Base-by-base conservation (phyloP, 768 basidiomycete species). In the Thelephora ganbajun region DNA sequence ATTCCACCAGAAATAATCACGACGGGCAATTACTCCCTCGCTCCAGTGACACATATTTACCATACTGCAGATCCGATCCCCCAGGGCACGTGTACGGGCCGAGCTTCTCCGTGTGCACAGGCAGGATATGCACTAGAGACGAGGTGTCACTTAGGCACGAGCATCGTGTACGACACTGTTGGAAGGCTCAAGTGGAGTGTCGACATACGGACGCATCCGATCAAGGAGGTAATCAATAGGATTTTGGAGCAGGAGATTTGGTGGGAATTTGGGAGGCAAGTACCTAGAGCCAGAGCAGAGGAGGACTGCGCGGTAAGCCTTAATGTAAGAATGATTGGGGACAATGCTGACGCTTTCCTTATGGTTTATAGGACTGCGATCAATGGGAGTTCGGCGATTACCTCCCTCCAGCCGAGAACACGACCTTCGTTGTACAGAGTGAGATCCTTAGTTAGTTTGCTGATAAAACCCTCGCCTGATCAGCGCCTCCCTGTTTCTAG, bases 1-100 rank as follows among this genome's bases (percentile, higher is more conserved):
- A 59, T 77, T 4, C 80, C 81, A 1, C 73, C 39, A 5, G 9
- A 16, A 5, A 41, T 41, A 22, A 16, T 44, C 36, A 14, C 50
- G 44, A 4, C 30, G 35, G 22, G 19, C n/a, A 20, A 49, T 50
- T 16, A 52, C 45, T 33, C 50, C 22, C 41, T 50, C 36, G 48
- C 62, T 2, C 63, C 63, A 3, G 63, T 66, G 11, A 64, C 61
- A 26, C 61, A 66, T 54, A 66, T 83, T 43, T 83, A 77, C 61
- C 76, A 83, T 60, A 84, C 68, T 33, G 81, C 81, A 33, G 81
- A 84, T 58, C 82, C 82, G 6, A 77, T 84, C 54, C 76, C 82
- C 5, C 76, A 75, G 51, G 73, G 74, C 22, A 58, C 66, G 20
- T 79, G 77, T 56, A 76, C 68, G 5, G 76, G 76, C 23, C 43